Evolutionary conservation across 2,329 filamentous ascomycete species (phyloP), one percentile per base, ranked within the genome.

Genomic region (Pseudocercospora vitis): DNA sequence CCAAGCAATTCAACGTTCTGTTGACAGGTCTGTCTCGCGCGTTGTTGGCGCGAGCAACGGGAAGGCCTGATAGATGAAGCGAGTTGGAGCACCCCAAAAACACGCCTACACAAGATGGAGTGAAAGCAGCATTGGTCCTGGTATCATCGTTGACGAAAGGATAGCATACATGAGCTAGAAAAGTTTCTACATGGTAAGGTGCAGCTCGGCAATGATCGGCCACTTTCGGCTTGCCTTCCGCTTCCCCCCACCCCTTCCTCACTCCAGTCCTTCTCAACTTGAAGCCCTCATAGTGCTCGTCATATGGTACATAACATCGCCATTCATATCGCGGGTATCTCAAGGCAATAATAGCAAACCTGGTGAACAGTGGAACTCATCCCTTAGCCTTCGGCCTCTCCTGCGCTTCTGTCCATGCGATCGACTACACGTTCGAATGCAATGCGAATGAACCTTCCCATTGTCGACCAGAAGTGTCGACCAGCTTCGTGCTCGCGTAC

Each of bases 401-500:
- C 42, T 6, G n/a, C 26, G 9, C 14, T 29, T 37, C 39, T 53
- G 26, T 63, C 58, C 14, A 59, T 29, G 16, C 60, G 55, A 24
- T 60, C 62, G 18, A 64, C 53, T 45, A 95, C 84, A 45, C 92
- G 81, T 61, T 87, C 85, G 66, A 87, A 96, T 2, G 88, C 92
- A 59, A 95, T 74, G 73, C 92, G 95, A 63, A 91, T 87, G 68
- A 96, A 99, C 39, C 89, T 80, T 53, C 91, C 94, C 45, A 99
- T 76, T 24, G 84, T 83, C 60, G 81, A 84, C 89, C 92, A 99
- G 80, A 94, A 97, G 73, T 97, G 90, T 65, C 91, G 82, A 1
- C 94, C 94, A 7, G 91, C 94, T 67, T 95, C 88, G 72, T 99
- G 92, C 53, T 87, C 85, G 61, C 85, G 82, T 50, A 99, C 85